Conservation (phyloP, 352 stramenopile genomes). For the Pythium guiyangense region DNA sequence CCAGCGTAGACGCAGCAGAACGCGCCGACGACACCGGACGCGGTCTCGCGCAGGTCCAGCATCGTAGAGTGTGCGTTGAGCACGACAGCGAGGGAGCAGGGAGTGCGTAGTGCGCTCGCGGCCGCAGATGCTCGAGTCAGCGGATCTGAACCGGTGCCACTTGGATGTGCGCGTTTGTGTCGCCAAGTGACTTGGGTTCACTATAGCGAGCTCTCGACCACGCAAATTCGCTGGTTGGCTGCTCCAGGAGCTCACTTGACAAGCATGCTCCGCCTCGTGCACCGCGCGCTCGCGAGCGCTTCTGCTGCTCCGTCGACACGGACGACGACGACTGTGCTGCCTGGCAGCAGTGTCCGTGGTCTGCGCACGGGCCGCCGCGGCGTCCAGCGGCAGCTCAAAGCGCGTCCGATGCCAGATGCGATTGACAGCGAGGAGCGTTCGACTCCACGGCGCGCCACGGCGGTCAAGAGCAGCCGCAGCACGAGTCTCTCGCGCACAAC, state of each 20-base stretch:
- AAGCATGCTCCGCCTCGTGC: conserved; percentile 1
- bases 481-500: neutral
- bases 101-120: no score
- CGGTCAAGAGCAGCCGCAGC: neutral
- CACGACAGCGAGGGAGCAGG: no score
- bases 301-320: neutral
- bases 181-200: no score
- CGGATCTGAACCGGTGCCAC: no score
- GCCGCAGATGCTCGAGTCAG: no score
- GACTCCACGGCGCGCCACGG: no score
- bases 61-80: conserved; percentile 26
- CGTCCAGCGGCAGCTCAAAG: conserved; percentile 12
- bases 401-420: neutral
- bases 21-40: conserved; percentile 66
- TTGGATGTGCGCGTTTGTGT: no score
- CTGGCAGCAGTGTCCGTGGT: neutral
- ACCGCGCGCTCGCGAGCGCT: conserved; percentile 3
- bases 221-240: no score
- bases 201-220: no score
- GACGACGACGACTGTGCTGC: neutral
- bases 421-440: no score
- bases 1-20: conserved; percentile 83
- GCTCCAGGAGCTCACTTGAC: no score
- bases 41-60: conserved; percentile 74
- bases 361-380: conserved; percentile 10